Evolutionary conservation across 306 rosid species (phyloP).

Genomic region (Quercus glauca): DNA sequence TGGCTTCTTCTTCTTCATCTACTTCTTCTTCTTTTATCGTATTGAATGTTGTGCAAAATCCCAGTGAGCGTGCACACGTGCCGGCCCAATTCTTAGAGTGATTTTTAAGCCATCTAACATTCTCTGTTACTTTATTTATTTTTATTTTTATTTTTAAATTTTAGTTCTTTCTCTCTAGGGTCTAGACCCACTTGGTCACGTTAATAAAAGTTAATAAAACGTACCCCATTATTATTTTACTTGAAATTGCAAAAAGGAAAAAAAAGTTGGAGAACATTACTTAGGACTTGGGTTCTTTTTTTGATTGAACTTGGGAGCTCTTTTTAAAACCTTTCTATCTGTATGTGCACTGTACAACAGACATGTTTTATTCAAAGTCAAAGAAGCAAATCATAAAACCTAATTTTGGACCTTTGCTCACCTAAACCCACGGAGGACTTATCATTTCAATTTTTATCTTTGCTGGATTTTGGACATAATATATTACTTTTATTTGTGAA

Average conservation of each 20-base stretch:
- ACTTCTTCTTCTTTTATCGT: no score
- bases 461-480: not conserved
- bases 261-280: not conserved
- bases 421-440: slow-evolving; percentile 37
- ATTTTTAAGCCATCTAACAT: slow-evolving; percentile 37
- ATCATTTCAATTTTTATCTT: slow-evolving; percentile 31
- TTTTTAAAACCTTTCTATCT: not conserved
- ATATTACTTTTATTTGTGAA: not conserved
- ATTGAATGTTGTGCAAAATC: slow-evolving; percentile 42
- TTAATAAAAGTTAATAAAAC: not conserved
- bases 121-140: slow-evolving; percentile 1
- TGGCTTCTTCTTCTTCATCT: no score
- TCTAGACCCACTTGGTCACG: not conserved
- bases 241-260: not conserved
- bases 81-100: slow-evolving; percentile 53
- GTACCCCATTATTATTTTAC: no score
- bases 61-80: slow-evolving; percentile 50
- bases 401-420: slow-evolving; percentile 22
- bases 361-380: slow-evolving; percentile 33
- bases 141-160: no score
- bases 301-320: not conserved
- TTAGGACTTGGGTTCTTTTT: no score
- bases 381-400: slow-evolving; percentile 18
- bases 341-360: not conserved
- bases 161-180: not conserved